Base-by-base conservation (phyloP, 192 early-diverging fungal genomes). In the Podila epicladia region DNA sequence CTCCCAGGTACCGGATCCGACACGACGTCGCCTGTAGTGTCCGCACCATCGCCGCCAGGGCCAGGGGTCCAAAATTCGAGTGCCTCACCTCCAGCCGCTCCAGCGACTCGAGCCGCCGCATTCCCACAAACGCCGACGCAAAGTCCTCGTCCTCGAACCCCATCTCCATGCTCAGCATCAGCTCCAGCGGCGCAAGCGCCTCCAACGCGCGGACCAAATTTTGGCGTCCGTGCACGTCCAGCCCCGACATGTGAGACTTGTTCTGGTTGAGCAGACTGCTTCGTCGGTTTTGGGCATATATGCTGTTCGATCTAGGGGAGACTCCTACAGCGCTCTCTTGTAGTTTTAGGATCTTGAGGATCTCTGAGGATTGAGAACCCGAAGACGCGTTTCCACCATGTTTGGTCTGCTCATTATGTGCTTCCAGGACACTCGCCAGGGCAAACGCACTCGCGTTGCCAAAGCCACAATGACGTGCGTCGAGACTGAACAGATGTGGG, bases 51-150 rank as follows among this genome's bases (percentile, higher is more conserved):
- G 73, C 73, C 15, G 45, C 73, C 15, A 68, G 35, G 0, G 73
- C 73, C 50, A 41, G 11, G 2, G 61, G 60, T 4, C 73, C 73
- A 64, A 74, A 74, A 35, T 74, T 68, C 13, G 73, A 74, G 22
- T 63, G 7, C n/a, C 65, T 8, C 12, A 74, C 65, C 15, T 67
- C 26, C 4, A 74, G 45, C n/a, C 49, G 33, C 28, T 74, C 73
- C n/a, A 74, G 50, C 22, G 60, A 55, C 24, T 64, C 65, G 2
- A 74, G 22, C 13, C 50, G 53, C 65, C 35, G 66, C 73, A 74
- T 74, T 3, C 73, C 73, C n/a, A 60, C 35, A 38, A 74, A 74
- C 22, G 73, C 73, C 1, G 51, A 64, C 5, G 73, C 73, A 55
- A 74, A 74, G 32, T 74, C 73, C 7, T 24, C 50, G 35, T 74